Evolutionary conservation across 2,329 filamentous ascomycete genomes (phyloP), one percentile per base, ranked within the genome.

Genomic region (Gaeumannomyces tritici): DNA sequence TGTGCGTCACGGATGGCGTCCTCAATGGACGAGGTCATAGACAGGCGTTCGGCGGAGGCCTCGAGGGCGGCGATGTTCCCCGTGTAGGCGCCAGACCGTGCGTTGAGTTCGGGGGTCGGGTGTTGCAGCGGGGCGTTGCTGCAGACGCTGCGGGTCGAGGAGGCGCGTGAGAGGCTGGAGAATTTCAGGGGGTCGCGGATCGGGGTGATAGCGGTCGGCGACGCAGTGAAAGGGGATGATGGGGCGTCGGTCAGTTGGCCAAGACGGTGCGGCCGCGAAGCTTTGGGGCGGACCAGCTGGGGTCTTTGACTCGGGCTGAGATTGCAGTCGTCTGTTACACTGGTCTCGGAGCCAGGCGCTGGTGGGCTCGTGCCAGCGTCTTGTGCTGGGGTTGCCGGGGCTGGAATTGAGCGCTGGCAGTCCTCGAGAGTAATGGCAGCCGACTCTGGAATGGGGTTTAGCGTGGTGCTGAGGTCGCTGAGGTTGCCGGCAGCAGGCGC

Each of bases 1-100:
- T 90, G 86, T 66, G 91, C 79, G 69, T 88, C 85, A 64, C 88
- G 83, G 68, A 92, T 93, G 67, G 90, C 89, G 76, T 89, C 85
- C 69, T 89, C 89, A 70, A 92, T 89, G 65, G 89, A 90, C 65
- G 87, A 89, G 63, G 86, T 87, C 77, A 84, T 83, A 67, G 88
- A 90, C 73, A 93, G 79, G 66, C 86, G 83, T 74, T 92, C 89
- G 59, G 89, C 89, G 13, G 86, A 88, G 66, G 88, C 86, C 74
- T 93, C 89, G 65, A 93, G 83, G 60, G 87, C 84, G 66, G 87
- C 85, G 65, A 93, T 86, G 75, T 89, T 91, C 71, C 81, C 81
- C 24, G 82, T 75, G 70, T 84, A 86, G 35, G 84, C 84, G 29
- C 83, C 84, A 63, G 86, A 83, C 62, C 86, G 79, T 60, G 80